Base-by-base conservation (phyloP, 2,329 filamentous ascomycete genomes). In the Karstenula rhodostoma region DNA sequence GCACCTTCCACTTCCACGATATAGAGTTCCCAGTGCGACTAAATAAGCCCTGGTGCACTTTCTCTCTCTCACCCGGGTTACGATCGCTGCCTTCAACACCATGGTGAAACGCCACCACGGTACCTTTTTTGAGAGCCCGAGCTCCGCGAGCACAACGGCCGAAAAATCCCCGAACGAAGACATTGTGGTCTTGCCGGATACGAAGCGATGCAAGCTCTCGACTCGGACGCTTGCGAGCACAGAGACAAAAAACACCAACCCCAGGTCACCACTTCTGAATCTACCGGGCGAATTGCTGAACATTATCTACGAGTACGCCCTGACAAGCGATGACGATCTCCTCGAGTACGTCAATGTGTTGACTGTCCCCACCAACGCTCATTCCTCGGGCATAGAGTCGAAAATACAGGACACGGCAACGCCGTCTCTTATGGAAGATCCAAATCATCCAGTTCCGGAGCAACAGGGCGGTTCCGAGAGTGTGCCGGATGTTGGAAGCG, bases 221-320 rank as follows among this genome's bases (percentile, higher is more conserved):
- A 19, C 40, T 3, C 9, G 4, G 2, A 43, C 1, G 9, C n/a
- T 4, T 17, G 9, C 46, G 25, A 9, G 46, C 4, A 4, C 5
- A 12, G 27, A 15, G 6, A 19, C 8, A 12, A 12, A 33, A 4
- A n/a, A 4, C 6, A 33, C 10, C 12, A 32, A 32, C n/a, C 3
- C 25, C 12, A 17, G 22, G 6, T 32, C 25, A 6, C 8, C 46
- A 9, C 8, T 48, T 3, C 27, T 48, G 13, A n/a, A 48, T 25
- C n/a, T 52, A n/a, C 49, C 49, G 9, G 32, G 29, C n/a, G 49
- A 52, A 19, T 9, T 40, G 5, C 15, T 15, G 19, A 52, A 52
- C n/a, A n/a, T 2, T 15, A 52, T 52, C 13, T 52, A 52, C 12
- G 49, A 52, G 19, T 52, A 40, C 40, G 51, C 22, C 23, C 15